Evolutionary conservation across 352 stramenopile genomes (phyloP), one percentile per base, ranked within the genome.

Genomic region (Phytopythium boreale): DNA sequence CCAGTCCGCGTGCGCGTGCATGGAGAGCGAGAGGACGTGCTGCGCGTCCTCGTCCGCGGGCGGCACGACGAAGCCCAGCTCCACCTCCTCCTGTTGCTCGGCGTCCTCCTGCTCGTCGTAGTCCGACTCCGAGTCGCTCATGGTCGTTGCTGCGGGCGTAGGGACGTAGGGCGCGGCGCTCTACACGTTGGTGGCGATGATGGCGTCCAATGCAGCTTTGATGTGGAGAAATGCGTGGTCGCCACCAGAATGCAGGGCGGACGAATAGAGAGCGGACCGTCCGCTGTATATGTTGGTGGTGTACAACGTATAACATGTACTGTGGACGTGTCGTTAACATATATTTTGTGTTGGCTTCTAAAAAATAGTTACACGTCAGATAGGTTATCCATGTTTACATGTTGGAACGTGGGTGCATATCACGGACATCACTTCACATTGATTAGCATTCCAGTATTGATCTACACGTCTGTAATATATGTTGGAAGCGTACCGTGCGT

Each of bases 31-130:
- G 36, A 75, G 58, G 29, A 34, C 29, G 29, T 34, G 29, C 29
- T 34, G 19, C 66, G 20, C 37, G 7, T 68, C 37, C 12, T 77
- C 61, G 10, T 50, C 57, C 22, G 80, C 66, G 4, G 88, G 56
- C 31, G 70, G 72, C 24, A 79, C 67, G 37, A 88, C 76, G 60
- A 95, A 94, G 64, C 88, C 88, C 37, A 96, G 71, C 64, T 96
- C 87, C 39, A 95, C 79, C 2, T 91, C 79, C 5, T 69, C 59
- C 24, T 64, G 62, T 17, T 62, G 66, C 27, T 75, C 61, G 1
- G 81, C 58, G 8, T 79, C 74, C 36, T 81, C 70, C 27, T 72
- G 61, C 37, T 66, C 67, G 10, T 80, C 74, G 46, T 84, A 75
- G 19, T 85, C 74, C 49, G 86, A 75, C 17, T 85, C 79, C 56